Evolutionary conservation across 2,329 filamentous ascomycete genomes (phyloP).

Genomic region (Curvularia eragrostidis): DNA sequence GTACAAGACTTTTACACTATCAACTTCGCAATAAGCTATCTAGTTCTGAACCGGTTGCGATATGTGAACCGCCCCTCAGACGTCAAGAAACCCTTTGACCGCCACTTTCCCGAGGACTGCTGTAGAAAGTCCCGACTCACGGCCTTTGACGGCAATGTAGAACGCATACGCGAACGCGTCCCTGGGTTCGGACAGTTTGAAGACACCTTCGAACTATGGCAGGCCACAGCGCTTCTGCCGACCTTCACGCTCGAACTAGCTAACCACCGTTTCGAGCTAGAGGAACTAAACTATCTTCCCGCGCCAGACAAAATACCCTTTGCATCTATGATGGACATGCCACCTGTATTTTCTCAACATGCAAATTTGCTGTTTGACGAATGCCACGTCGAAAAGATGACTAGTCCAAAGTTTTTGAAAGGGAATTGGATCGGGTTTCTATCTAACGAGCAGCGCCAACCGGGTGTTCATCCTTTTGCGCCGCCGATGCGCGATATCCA

Average conservation of each 20-base stretch:
- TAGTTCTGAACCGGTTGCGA: slow-evolving; percentile 18
- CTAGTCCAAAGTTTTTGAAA: slow-evolving; percentile 19
- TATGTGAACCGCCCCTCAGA: background rate
- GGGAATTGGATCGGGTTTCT: slow-evolving; percentile 30
- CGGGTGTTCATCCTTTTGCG: slow-evolving; percentile 12
- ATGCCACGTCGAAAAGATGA: slow-evolving; percentile 30
- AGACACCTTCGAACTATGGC: slow-evolving; percentile 9
- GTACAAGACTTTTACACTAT: slow-evolving; percentile 19
- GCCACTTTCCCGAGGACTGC: background rate
- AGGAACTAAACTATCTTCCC: slow-evolving; percentile 12
- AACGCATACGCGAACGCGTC: slow-evolving; percentile 10
- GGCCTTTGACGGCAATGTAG: background rate
- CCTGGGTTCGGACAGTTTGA: slow-evolving; percentile 11
- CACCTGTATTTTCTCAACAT: slow-evolving; percentile 10
- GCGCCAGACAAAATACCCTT: slow-evolving; percentile 23
- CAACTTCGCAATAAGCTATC: slow-evolving; percentile 27
- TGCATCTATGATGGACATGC: slow-evolving; percentile 23
- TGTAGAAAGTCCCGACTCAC: background rate
- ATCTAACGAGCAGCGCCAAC: slow-evolving; percentile 22
- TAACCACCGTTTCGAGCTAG: background rate
- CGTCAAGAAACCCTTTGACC: background rate
- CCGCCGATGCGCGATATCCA: slow-evolving; percentile 24
- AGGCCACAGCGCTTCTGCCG: slow-evolving; percentile 18
- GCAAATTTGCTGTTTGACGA: slow-evolving; percentile 15
- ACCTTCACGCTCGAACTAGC: slow-evolving; percentile 16